Evolutionary conservation across 441 rosid species (phyloP).

Genomic region (Erysimum pusillum): DNA sequence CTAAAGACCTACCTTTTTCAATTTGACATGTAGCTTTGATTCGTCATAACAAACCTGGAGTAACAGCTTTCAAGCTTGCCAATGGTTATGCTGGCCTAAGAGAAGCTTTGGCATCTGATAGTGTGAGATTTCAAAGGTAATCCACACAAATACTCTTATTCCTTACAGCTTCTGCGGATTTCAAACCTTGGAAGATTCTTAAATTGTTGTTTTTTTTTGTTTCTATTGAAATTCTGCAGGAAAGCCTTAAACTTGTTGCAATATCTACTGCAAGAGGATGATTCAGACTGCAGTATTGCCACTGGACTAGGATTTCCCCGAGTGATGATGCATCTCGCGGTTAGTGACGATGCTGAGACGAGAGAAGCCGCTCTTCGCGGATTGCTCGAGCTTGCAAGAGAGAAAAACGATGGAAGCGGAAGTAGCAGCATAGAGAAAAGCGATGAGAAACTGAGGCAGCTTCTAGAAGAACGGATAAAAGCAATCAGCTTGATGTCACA

Average conservation of each 20-base stretch:
- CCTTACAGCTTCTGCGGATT: not conserved
- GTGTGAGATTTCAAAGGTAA: constrained; percentile 89
- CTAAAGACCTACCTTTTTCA: constrained; percentile 32
- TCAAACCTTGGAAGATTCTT: not conserved
- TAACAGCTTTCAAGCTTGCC: constrained; percentile 85
- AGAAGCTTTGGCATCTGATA: constrained; percentile 84
- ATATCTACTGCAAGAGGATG: constrained; percentile 73
- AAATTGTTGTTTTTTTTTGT: not conserved
- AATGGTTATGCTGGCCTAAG: constrained; percentile 86
- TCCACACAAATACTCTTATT: not conserved
- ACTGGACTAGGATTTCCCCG: constrained; percentile 72
- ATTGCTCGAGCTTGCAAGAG: constrained; percentile 68
- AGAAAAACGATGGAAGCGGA: constrained; percentile 47
- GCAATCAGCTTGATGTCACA: constrained; percentile 74
- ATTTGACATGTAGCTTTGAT: constrained; percentile 72
- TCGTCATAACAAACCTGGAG: constrained; percentile 84
- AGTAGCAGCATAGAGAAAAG: constrained; percentile 42
- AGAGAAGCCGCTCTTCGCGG: constrained; percentile 83
- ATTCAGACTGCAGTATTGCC: constrained; percentile 62
- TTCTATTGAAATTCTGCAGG: constrained; percentile 53
- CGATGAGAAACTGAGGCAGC: constrained; percentile 66
- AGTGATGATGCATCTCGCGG: constrained; percentile 74
- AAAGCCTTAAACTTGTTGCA: constrained; percentile 92
- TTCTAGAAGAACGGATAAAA: constrained; percentile 76
- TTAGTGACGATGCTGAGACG: constrained; percentile 68